These are phyloP conservation scores for Craterostigma plantagineum DNA, from an alignment of 257 asterid genomes.

Conservation along the genomic window DNA sequence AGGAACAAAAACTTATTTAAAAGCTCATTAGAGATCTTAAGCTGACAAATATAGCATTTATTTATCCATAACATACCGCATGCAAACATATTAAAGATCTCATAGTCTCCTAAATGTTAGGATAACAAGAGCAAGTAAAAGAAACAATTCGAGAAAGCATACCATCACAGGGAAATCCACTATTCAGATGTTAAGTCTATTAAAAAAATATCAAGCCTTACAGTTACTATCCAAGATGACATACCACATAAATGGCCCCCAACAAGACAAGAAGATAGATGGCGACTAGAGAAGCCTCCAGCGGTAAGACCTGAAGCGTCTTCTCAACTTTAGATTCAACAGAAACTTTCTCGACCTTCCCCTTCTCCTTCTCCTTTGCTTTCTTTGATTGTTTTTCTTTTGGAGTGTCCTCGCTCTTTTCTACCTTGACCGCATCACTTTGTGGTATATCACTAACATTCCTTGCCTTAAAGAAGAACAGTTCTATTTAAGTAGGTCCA, in stretches of 20 bases:
- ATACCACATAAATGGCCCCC: constrained; percentile 93
- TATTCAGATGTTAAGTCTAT: no score
- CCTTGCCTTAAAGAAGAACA: constrained; percentile 58
- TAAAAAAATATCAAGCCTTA: no score
- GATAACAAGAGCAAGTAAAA: no score
- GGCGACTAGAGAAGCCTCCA: constrained; percentile 64
- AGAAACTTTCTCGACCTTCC: constrained; percentile 23
- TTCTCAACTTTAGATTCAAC: constrained; percentile 21
- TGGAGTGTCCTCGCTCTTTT: constrained; percentile 38
- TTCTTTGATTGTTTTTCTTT: constrained; percentile 50
- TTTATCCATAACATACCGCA: no score
- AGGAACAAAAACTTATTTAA: no score
- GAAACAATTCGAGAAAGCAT: no score
- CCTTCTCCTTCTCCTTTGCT: constrained; percentile 70
- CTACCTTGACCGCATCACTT: constrained; percentile 37
- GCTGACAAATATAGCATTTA: no score
- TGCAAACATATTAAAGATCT: no score
- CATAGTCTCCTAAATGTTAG: no score
- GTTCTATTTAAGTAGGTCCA: constrained; percentile 11
- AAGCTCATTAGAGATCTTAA: no score
- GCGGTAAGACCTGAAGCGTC: constrained; percentile 56
- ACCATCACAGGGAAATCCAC: no score
- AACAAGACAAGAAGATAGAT: constrained; percentile 59
- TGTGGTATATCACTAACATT: constrained; percentile 26
- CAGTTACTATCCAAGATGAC: no score